These are phyloP conservation scores for Hanseniaspora valbyensis DNA, from an alignment of 805 yeast species.

Conservation along the genomic window DNA sequence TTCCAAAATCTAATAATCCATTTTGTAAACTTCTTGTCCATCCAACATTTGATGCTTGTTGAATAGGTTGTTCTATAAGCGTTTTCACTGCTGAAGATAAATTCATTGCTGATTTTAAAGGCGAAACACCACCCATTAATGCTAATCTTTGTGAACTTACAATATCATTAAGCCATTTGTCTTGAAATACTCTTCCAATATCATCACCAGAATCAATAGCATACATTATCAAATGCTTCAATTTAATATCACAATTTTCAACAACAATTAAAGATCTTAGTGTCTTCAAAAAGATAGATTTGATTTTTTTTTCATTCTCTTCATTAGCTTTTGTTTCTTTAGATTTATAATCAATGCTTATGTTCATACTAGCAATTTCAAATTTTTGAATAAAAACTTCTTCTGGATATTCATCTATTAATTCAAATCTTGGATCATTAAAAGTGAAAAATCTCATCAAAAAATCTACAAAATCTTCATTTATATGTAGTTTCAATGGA, in stretches of 20 bases:
- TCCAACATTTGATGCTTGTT: conserved; percentile 61
- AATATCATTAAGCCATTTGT: conserved; percentile 83
- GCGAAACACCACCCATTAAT: conserved; percentile 72
- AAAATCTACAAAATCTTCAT: conserved; percentile 87
- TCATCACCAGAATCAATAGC: conserved; percentile 69
- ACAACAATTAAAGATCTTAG: conserved; percentile 78
- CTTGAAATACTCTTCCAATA: conserved; percentile 44
- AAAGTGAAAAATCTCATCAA: conserved; percentile 70
- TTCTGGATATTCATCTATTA: conserved; percentile 52
- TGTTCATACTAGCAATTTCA: conserved; percentile 44
- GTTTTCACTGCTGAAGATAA: conserved; percentile 71
- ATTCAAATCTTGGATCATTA: conserved; percentile 54
- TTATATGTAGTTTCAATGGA: conserved; percentile 76
- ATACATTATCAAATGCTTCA: conserved; percentile 51
- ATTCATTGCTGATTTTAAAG: conserved; percentile 64
- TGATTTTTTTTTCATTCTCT: conserved; percentile 51
- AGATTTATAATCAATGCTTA: conserved; percentile 84
- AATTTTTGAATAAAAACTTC: conserved; percentile 58
- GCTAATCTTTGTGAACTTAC: conserved; percentile 69
- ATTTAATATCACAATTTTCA: conserved; percentile 67
- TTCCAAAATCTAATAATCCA: conserved; percentile 64
- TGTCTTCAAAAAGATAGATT: conserved; percentile 46
- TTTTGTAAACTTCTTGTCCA: conserved; percentile 58
- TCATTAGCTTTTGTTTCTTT: conserved; percentile 49
- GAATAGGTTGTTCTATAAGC: conserved; percentile 58